Conservation (phyloP, 495 filamentous ascomycete genomes). For the Aspergillus sclerotioniger region DNA sequence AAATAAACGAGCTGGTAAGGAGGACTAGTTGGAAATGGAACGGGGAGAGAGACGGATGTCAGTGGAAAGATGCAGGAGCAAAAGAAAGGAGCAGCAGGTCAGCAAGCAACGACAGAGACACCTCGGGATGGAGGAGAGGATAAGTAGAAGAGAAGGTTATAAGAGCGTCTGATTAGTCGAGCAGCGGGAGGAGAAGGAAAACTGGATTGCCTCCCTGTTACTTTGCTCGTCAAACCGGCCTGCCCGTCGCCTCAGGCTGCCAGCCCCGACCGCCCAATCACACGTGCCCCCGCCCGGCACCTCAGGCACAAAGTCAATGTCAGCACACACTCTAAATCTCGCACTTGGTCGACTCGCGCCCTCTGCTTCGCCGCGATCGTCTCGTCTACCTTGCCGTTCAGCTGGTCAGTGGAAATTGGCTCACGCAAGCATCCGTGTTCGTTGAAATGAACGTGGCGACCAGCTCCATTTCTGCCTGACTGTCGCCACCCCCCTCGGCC, state of each 20-base stretch:
- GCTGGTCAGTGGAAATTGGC: background rate
- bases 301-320: constrained; percentile 5
- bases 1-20: background rate
- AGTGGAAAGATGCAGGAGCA: background rate
- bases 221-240: background rate
- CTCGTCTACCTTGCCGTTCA: background rate
- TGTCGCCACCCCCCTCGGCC: background rate
- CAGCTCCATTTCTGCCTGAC: constrained; percentile 5
- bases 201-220: constrained; percentile 7
- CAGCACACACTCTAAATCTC: background rate
- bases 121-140: too few relatives aligned
- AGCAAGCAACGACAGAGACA: background rate
- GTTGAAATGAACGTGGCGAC: background rate
- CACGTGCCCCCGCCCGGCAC: constrained; percentile 3
- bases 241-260: constrained; percentile 4
- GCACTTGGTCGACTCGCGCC: background rate
- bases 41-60: too few relatives aligned
- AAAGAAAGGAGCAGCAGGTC: background rate
- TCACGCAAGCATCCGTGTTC: constrained; percentile 2
- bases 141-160: too few relatives aligned
- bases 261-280: constrained; percentile 5
- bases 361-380: background rate
- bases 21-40: background rate
- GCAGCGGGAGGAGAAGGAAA: background rate
- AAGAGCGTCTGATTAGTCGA: too few relatives aligned